Percentiles rank a stretch among this genome's conserved stretches.
Evolutionary conservation across 2,329 filamentous ascomycete genomes (phyloP).

Genomic region (Neonectria coccinea): DNA sequence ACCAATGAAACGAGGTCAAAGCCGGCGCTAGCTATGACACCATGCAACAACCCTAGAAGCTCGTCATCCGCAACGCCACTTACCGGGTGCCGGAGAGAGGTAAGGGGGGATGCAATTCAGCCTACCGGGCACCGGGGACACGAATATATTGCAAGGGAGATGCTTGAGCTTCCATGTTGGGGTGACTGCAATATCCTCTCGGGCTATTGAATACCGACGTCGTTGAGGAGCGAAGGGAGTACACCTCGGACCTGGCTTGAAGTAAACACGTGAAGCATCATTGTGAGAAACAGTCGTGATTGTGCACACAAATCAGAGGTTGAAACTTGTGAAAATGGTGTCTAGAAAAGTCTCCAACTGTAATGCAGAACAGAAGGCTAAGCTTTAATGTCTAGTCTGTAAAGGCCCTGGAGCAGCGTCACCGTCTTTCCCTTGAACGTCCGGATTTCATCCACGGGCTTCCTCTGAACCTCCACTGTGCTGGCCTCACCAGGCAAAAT

Average conservation of each 20-base stretch:
- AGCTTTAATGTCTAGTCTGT: constrained; percentile 35
- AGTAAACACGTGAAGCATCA: neutral
- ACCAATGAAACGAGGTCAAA: constrained; percentile 19
- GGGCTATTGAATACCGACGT: constrained; percentile 6
- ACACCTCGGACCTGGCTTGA: neutral
- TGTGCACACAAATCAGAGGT: no score
- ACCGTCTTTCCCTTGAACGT: constrained; percentile 25
- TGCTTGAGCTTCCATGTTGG: neutral
- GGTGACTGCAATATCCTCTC: neutral
- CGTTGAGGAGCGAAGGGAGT: neutral
- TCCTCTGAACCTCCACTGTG: constrained; percentile 28
- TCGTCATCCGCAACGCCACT: constrained; percentile 9
- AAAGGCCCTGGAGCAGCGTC: constrained; percentile 34
- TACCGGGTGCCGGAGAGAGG: neutral
- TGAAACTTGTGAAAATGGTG: neutral
- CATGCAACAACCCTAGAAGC: neutral
- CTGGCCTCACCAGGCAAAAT: constrained; percentile 34
- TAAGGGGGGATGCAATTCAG: no score
- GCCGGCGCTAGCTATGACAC: constrained; percentile 25
- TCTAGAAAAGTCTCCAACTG: constrained; percentile 1
- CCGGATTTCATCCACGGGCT: constrained; percentile 6
- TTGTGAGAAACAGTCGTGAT: neutral
- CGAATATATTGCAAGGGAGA: no score
- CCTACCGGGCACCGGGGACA: no score
- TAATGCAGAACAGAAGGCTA: constrained; percentile 1